Conservation (phyloP, 2,329 filamentous ascomycete species). For the Lithohypha guttulata region DNA sequence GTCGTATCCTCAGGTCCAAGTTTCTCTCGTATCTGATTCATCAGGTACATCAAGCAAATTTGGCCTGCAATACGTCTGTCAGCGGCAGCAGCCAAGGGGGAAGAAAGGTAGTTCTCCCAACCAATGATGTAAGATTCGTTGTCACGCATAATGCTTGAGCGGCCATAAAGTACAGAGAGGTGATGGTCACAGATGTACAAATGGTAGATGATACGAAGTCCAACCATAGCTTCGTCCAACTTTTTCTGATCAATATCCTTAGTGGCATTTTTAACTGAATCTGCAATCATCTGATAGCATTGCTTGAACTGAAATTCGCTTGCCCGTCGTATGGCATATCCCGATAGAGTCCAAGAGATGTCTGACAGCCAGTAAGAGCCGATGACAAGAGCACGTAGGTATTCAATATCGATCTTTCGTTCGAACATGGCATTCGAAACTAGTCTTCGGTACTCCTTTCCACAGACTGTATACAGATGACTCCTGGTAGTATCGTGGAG, state of each 20-base stretch:
- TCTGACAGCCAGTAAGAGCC: slow-evolving; percentile 47
- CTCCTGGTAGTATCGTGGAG: slow-evolving; percentile 34
- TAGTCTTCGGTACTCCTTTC: slow-evolving; percentile 42
- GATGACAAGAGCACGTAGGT: slow-evolving; percentile 43
- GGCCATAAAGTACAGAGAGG: slow-evolving; percentile 35
- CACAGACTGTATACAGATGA: slow-evolving; percentile 30
- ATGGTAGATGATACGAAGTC: slow-evolving; percentile 30
- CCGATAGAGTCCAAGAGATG: slow-evolving; percentile 37
- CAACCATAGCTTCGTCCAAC: slow-evolving; percentile 23
- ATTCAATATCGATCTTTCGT: slow-evolving; percentile 40
- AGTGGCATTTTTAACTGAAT: slow-evolving; percentile 18
- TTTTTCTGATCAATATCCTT: slow-evolving; percentile 18
- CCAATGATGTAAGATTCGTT: slow-evolving; percentile 27
- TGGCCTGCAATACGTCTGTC: slow-evolving; percentile 31
- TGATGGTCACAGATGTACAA: slow-evolving; percentile 37
- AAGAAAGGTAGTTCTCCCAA: slow-evolving; percentile 27
- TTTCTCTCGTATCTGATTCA: slow-evolving; percentile 35
- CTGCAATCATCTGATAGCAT: slow-evolving; percentile 29
- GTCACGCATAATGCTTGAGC: slow-evolving; percentile 34
- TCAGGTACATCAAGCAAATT: slow-evolving; percentile 34
- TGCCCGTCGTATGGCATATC: slow-evolving; percentile 34
- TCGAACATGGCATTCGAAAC: slow-evolving; percentile 44
- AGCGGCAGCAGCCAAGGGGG: slow-evolving; percentile 25
- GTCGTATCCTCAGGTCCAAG: slow-evolving; percentile 33
- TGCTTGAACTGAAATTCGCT: slow-evolving; percentile 35